Evolutionary conservation across 2,329 filamentous ascomycete genomes (phyloP), one percentile per base, ranked within the genome.

Genomic region (Microsporum canis): DNA sequence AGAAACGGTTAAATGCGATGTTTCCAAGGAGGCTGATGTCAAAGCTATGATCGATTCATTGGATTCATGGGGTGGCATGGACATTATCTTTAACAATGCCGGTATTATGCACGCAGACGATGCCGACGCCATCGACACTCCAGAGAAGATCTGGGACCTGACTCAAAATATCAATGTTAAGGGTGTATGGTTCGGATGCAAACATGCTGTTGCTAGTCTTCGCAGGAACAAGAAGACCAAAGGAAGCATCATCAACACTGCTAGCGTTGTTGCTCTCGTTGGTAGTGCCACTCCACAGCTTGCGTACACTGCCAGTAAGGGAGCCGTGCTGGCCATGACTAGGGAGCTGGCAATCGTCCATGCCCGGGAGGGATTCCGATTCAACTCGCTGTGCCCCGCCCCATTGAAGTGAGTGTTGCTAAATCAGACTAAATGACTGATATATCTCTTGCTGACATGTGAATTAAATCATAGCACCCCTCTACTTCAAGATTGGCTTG

Each of bases 31-130:
- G 73, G 75, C 82, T 63, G 83, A 94, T 61, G 85, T 96, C 36
- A 78, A 90, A 70, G 84, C 85, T 61, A 84, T 88, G 72, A 80
- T 96, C 59, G 87, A 88, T 67, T 77, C 82, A 7, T 77, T 92
- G 62, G 91, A 96, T 74, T 72, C 83, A 61, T 95, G 89, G 88
- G 91, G 91, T 70, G 91, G 91, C 51, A 76, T 94, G 2, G 91
- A 96, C 73, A 80, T 96, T 71, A 89, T 96, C 69, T 96, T 96
- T 85, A 96, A 96, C 84, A 96, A 96, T 74, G 91, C 91, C 29
- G 91, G 91, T 60, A 96, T 96, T 75, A 96, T 96, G 91, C 91
- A 96, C 77, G 86, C 84, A 56, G 80, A 87, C 62, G 88, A 91
- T 73, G 86, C 83, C 70, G 86, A 90, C 73, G 90, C 91, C 57